Evolutionary conservation across 495 filamentous ascomycete genomes (phyloP).

Genomic region (Neurospora hispaniola): DNA sequence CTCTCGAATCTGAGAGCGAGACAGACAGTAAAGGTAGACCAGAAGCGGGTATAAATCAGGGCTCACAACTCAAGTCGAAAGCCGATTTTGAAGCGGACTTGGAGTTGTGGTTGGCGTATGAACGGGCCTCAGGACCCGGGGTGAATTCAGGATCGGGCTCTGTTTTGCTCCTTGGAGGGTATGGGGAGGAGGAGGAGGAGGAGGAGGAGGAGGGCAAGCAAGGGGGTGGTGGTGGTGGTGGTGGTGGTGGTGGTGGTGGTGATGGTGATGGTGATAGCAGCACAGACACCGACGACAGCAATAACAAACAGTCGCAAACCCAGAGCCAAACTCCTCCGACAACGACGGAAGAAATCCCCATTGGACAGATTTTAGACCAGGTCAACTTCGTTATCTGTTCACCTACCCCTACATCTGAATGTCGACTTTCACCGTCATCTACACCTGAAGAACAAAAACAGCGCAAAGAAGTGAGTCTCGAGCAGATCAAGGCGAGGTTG

Average conservation of each 20-base stretch:
- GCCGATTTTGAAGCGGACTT: background rate
- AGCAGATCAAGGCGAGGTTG: conserved; percentile 59
- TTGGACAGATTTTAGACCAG: background rate
- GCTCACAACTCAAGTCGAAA: background rate
- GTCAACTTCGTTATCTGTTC: background rate
- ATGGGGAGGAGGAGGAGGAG: too few relatives aligned
- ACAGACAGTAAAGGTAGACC: background rate
- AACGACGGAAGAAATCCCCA: background rate
- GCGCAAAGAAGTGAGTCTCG: conserved; percentile 50
- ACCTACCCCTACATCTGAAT: background rate
- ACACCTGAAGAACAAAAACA: background rate
- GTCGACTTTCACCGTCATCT: background rate
- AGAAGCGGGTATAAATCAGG: too few relatives aligned
- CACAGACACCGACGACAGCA: background rate
- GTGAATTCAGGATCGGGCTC: background rate
- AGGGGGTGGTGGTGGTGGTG: too few relatives aligned
- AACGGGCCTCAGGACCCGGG: background rate
- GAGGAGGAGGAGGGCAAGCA: background rate
- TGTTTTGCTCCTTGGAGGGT: background rate
- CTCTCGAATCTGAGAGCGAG: background rate
- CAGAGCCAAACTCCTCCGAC: background rate
- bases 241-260: too few relatives aligned
- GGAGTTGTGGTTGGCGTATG: background rate
- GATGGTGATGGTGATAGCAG: too few relatives aligned
- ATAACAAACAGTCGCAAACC: background rate